These are phyloP conservation scores for Chaetomiaceae sp. DNA, from an alignment of 2,329 filamentous ascomycete species.

Conservation along the genomic window DNA sequence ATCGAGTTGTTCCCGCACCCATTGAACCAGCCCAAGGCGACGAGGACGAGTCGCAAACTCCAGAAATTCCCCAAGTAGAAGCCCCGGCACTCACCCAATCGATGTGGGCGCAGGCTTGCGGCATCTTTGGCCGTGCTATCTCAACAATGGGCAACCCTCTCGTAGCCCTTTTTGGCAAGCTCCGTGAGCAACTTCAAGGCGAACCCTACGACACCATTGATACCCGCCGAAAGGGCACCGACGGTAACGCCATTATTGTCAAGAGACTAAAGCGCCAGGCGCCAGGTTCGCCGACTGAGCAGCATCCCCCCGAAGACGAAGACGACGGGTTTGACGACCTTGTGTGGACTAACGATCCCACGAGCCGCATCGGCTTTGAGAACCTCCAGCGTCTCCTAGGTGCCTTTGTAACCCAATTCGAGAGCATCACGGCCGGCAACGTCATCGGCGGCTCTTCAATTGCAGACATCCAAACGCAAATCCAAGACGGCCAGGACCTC, in stretches of 20 bases:
- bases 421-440: constrained; percentile 21
- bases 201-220: constrained; percentile 21
- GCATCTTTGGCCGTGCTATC: constrained; percentile 13
- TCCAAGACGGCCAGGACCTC: constrained; percentile 13
- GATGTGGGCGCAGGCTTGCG: constrained; percentile 19
- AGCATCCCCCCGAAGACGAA: background rate
- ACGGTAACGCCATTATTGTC: constrained; percentile 18
- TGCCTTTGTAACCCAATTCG: constrained; percentile 18
- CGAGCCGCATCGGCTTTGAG: constrained; percentile 23
- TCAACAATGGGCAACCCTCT: constrained; percentile 22
- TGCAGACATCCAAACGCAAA: constrained; percentile 7
- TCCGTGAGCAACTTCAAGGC: constrained; percentile 11
- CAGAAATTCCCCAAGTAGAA: background rate
- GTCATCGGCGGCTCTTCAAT: constrained; percentile 17
- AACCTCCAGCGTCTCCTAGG: constrained; percentile 17
- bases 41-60: background rate
- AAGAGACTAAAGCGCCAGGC: constrained; percentile 27
- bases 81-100: background rate
- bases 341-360: constrained; percentile 26
- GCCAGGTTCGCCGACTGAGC: constrained; percentile 1
- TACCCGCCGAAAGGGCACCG: constrained; percentile 9
- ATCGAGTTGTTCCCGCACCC: constrained; percentile 11
- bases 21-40: background rate
- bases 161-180: constrained; percentile 10
- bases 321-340: constrained; percentile 24